phyloP scores from a whole-genome alignment of 1,139 yeast species.

The Geotrichum histeridarum region DNA sequence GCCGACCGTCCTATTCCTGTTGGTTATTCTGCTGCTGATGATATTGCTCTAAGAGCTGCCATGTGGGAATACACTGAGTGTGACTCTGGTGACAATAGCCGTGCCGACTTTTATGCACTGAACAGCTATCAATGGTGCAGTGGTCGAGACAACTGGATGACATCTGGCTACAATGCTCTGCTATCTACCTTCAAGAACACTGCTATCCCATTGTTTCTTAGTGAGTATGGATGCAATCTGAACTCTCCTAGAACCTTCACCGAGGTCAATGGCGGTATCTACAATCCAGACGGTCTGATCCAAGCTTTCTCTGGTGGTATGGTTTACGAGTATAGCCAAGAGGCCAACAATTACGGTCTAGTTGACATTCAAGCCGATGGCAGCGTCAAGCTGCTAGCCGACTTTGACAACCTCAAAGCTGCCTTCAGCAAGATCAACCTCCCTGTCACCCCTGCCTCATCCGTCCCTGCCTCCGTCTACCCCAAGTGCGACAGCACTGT shows the following conservation, averaged over 20 bases:
- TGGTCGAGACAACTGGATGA: conserved; percentile 43
- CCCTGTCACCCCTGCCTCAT: conserved; percentile 15
- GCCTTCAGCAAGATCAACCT: conserved; percentile 23
- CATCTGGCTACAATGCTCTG: conserved; percentile 66
- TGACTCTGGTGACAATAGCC: conserved; percentile 37
- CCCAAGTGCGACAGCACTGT: conserved; percentile 10
- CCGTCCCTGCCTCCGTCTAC: conserved; percentile 12
- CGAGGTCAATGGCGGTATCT: conserved; percentile 50
- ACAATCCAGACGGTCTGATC: conserved; percentile 41
- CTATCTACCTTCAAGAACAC: conserved; percentile 57
- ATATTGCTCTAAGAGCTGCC: conserved; percentile 64
- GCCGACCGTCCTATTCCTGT: conserved; percentile 71
- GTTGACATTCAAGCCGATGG: conserved; percentile 61
- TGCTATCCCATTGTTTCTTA: conserved; percentile 74
- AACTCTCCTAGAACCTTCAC: conserved; percentile 74
- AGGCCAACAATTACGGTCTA: conserved; percentile 81
- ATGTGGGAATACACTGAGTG: conserved; percentile 81
- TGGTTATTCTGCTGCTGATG: conserved; percentile 97
- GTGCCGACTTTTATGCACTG: conserved; percentile 90
- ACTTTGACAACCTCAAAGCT: conserved; percentile 33
- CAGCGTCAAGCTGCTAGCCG: conserved; percentile 39
- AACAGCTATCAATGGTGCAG: conserved; percentile 98
- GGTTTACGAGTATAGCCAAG: conserved; percentile 87
- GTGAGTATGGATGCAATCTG: conserved; percentile 92
- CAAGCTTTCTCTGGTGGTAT: conserved; percentile 80